Evolutionary conservation across 306 rosid species (phyloP), one percentile per base, ranked within the genome.

Genomic region (Mucuna pruriens): DNA sequence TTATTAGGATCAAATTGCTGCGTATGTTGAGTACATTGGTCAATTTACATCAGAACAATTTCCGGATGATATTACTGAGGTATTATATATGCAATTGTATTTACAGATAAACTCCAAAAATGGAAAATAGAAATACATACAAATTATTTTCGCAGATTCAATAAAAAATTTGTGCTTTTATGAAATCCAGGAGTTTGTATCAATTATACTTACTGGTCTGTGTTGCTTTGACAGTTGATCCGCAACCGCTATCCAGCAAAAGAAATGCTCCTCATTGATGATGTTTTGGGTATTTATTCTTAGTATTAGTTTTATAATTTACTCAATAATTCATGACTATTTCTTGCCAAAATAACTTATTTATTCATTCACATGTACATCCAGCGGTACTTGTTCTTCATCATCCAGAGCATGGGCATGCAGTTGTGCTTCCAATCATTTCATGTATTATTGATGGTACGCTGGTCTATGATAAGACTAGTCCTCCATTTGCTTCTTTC

Each of bases 351-450:
- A 44, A 67, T 51, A 80, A 87, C 79, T 80, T 52, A 42, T 83
- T 64, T 52, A 19, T 63, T 36, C 70, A 20, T 80, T 82, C 61
- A n/a, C 80, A 45, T 87, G 26, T 60, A 5, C 45, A 68, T 88
- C 76, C 97, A 93, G 97, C 97, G 13, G 86, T 87, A 31, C 90
- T 93, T 89, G 94, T 93, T 40, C 94, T 93, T 86, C 90, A 93
- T 85, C 97, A 91, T 85, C 97, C 97, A 4, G 97, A 93, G 93
- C 94, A 93, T 34, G 97, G 97, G 76, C 97, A 93, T 71, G 94
- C 94, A 38, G 90, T 93, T 80, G 83, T 93, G 51, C 97, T 90
- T 87, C 97, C 97, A 71, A 87, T 93, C 45, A 93, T 93, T 90
- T 93, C 97, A 13, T 89, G 90, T 60, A 90, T 93, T 80, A 88